These are phyloP conservation scores for Boechera stricta DNA, from an alignment of 345 rosid species.

Conservation along the genomic window DNA sequence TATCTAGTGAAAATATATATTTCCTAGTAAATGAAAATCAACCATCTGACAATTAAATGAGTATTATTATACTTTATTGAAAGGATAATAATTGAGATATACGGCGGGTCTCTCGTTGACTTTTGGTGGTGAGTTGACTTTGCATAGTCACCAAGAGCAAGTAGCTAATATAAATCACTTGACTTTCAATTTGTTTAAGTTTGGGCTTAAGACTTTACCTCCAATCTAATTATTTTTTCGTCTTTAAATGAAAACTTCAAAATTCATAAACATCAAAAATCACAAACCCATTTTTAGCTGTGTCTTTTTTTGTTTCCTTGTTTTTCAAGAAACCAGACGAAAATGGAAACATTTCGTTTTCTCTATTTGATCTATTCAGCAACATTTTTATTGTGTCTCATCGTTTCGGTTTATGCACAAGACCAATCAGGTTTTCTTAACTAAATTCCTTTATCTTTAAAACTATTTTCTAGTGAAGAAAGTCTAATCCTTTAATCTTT, in stretches of 20 bases:
- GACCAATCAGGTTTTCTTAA: slow-evolving; percentile 38
- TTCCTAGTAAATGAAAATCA: not conserved
- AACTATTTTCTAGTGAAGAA: not conserved
- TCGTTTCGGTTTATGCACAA: slow-evolving; percentile 22
- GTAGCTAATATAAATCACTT: slow-evolving; percentile 28
- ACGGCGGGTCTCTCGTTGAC: slow-evolving; percentile 24
- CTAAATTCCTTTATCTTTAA: not conserved
- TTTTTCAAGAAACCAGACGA: not conserved
- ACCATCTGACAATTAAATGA: not conserved
- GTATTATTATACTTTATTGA: not conserved
- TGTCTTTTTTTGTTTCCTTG: not conserved
- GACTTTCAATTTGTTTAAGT: slow-evolving; percentile 14
- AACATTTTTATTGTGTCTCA: slow-evolving; percentile 10
- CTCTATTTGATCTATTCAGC: not conserved
- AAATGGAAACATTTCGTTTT: slow-evolving; percentile 19
- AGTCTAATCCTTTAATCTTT: not conserved
- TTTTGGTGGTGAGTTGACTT: slow-evolving; percentile 7
- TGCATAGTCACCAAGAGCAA: slow-evolving; percentile 23
- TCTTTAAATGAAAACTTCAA: not conserved
- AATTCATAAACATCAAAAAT: not conserved
- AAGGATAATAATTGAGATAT: slow-evolving; percentile 2
- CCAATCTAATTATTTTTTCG: not conserved
- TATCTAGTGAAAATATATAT: not conserved
- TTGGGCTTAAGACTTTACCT: slow-evolving; percentile 17
- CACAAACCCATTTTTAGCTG: not conserved